phyloP scores from a whole-genome alignment of 2,329 filamentous ascomycete species.

The Hymenoscyphus fructigenus region DNA sequence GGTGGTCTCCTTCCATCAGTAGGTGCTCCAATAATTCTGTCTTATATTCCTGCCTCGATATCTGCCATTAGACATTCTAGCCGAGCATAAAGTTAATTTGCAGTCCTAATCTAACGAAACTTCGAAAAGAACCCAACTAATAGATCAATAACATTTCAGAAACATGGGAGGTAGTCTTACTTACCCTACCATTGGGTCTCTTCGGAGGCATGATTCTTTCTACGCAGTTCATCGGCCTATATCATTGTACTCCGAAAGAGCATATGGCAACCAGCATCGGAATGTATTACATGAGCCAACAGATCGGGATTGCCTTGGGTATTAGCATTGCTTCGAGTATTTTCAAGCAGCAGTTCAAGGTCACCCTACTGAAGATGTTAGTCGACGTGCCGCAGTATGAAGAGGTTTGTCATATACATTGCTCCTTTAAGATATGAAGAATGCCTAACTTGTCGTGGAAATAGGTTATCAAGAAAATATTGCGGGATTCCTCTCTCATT shows the following conservation, averaged over 20 bases:
- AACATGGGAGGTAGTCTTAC: conserved; percentile 13
- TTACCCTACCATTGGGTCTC: conserved; percentile 23
- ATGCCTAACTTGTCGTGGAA: neutral
- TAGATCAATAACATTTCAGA: conserved; percentile 1
- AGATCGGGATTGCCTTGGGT: conserved; percentile 24
- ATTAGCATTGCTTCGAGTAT: conserved; percentile 23
- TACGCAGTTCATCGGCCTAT: conserved; percentile 25
- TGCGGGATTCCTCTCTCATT: conserved; percentile 23
- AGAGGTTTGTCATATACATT: conserved; percentile 16
- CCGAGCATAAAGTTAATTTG: too few species aligned
- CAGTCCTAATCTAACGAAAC: too few species aligned
- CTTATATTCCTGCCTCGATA: too few species aligned
- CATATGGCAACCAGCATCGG: conserved; percentile 25
- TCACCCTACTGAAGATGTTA: conserved; percentile 16
- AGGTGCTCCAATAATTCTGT: conserved; percentile 4
- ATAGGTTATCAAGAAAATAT: conserved; percentile 22
- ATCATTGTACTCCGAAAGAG: conserved; percentile 21
- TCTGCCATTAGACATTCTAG: too few species aligned
- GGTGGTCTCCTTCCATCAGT: conserved; percentile 22
- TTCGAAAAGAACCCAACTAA: too few species aligned
- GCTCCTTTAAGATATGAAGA: neutral
- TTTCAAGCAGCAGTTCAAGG: conserved; percentile 18
- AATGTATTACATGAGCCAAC: conserved; percentile 28
- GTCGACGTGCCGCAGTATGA: conserved; percentile 14
- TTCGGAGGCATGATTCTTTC: conserved; percentile 24